Base-by-base conservation (phyloP, 768 basidiomycete species). In the Termitomyces bulborhizus region DNA sequence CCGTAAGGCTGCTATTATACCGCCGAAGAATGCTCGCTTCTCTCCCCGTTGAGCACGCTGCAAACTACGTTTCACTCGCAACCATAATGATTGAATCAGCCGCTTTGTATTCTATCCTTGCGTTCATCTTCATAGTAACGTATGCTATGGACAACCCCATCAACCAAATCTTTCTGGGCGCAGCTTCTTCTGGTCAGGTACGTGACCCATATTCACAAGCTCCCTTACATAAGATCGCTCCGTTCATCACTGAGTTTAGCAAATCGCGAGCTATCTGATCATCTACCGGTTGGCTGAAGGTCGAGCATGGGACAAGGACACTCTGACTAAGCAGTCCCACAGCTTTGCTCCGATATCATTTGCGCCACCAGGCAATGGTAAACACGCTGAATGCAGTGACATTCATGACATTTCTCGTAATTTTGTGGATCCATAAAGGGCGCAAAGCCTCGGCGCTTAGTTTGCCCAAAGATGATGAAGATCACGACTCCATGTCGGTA, bases 51-150 rank as follows among this genome's bases (percentile, higher is more conserved):
- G 46, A 36, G 36, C 46, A 48, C 21, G 24, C 32, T 15, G 34
- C 27, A 8, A 13, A 48, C 46, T 48, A 36, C 2, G 21, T 46
- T 46, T 32, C n/a, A 32, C 46, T 46, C 46, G 46, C 58, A 1
- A 62, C 68, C 7, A 66, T 75, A 42, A 58, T 75, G 49, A 55
- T 76, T 29, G 70, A 76, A 57, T 71, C 69, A 9, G 72, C 74
- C 9, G 68, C 70, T 1, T 52, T 74, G 18, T 71, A 72, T 45
- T 69, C 70, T 16, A 47, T 68, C 27, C 65, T 68, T 45, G 62
- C 69, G 0, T 12, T 72, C 29, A 53, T 68, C 31, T 65, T 72
- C 57, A 64, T 74, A 51, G 58, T 70, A 16, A 63, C 46, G 18
- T 34, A 70, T 52, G 69, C 67, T 5, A n/a, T 66, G 16, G 58